These are phyloP conservation scores for Paramecium tetraurelia DNA, from an alignment of 73 alveolate species.

Conservation along the genomic window DNA sequence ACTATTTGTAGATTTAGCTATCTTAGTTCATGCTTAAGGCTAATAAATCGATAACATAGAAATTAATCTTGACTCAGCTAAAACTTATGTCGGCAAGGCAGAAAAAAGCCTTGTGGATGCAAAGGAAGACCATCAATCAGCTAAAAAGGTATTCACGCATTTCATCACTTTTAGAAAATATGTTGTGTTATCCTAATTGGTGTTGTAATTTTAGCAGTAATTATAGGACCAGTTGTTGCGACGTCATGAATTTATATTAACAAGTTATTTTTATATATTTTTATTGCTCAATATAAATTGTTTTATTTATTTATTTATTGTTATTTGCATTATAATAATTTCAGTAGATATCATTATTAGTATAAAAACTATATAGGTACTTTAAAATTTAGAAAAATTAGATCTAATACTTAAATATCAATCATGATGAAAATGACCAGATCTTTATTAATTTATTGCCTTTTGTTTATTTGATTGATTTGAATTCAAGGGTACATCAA, in stretches of 20 bases:
- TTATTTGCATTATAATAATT: background rate
- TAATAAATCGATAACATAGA: background rate
- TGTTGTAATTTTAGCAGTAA: background rate
- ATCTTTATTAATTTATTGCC: background rate
- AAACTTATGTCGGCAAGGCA: slow-evolving; percentile 9
- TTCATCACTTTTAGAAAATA: background rate
- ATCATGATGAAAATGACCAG: background rate
- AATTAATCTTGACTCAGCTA: background rate
- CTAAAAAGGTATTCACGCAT: background rate
- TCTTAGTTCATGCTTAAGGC: background rate
- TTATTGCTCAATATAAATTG: no score
- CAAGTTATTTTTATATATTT: background rate
- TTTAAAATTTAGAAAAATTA: background rate
- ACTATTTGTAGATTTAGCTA: slow-evolving; percentile 36
- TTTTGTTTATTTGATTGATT: background rate
- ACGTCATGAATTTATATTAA: background rate
- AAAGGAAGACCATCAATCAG: background rate
- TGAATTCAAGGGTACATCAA: background rate
- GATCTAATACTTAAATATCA: background rate
- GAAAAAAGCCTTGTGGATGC: background rate
- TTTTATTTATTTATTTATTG: background rate
- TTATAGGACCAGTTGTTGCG: background rate
- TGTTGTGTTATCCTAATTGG: slow-evolving; percentile 38
- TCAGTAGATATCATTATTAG: no score
- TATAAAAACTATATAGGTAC: background rate